Conservation (phyloP, 306 rosid species). For the Dalbergia oliveri region DNA sequence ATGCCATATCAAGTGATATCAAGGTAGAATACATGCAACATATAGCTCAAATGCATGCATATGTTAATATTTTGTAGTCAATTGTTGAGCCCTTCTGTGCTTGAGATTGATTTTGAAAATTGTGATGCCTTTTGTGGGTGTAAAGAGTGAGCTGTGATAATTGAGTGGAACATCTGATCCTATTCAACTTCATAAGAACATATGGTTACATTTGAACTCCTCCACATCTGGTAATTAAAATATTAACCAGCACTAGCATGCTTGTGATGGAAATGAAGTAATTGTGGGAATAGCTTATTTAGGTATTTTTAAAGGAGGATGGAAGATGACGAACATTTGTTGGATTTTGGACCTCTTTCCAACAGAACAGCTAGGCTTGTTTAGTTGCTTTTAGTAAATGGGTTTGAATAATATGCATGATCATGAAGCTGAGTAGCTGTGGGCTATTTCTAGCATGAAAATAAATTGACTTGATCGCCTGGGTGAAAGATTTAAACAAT, state of each 20-base stretch:
- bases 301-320: constrained; percentile 27
- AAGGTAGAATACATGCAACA: constrained; percentile 58
- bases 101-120: background rate
- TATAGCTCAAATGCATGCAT: constrained; percentile 8
- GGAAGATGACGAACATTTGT: background rate
- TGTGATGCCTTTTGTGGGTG: background rate
- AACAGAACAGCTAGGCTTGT: background rate
- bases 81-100: background rate
- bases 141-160: constrained; percentile 8
- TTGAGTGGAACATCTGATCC: background rate
- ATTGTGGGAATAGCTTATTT: constrained; percentile 3
- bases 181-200: constrained; percentile 22
- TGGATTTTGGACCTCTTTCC: constrained; percentile 21
- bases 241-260: constrained; percentile 13
- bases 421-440: background rate
- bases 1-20: constrained; percentile 99
- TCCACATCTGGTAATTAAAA: background rate
- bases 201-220: background rate
- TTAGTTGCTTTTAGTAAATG: constrained; percentile 15
- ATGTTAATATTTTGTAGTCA: constrained; percentile 7
- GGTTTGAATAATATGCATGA: constrained; percentile 12
- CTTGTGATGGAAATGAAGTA: constrained; percentile 35
- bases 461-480: too few species aligned
- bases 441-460: too few species aligned
- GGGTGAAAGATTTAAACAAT: too few species aligned